Base-by-base conservation (phyloP, 1,284 basidiomycete species). In the Ceratobasidium sp. region DNA sequence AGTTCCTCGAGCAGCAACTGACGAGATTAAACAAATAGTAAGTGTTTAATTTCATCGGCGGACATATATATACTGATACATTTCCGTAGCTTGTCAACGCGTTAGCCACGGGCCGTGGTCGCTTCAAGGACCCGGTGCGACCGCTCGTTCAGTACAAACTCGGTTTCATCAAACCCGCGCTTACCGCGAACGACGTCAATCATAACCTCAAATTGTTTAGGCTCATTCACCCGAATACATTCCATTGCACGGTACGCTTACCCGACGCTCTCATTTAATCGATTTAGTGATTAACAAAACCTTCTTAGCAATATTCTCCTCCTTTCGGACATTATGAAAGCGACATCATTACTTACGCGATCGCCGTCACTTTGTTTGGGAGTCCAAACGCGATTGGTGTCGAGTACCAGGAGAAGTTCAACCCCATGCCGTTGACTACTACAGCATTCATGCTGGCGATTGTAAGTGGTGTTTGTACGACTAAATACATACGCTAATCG, bases 251-350 rank as follows among this genome's bases (percentile, higher is more conserved):
- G 51, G 51, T 53, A 24, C 27, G 51, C 24, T 2, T 2, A 2
- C 8, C 19, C 19, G 11, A 24, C 8, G 22, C 11, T 53, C 2
- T 17, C 27, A 15, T 53, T 22, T 53, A 24, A n/a, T 22, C n/a
- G 24, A 27, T 24, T 22, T 53, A 24, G 19, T 53, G 51, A 53
- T 22, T 53, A 41, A 41, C 51, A 22, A 22, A 27, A 11, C n/a
- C 27, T 53, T 53, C 24, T 9, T 22, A 53, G 51, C 11, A 22
- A 9, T 53, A n/a, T 27, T 17, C 51, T 22, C 51, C 51, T 53
- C 51, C 51, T 15, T 53, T n/a, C 8, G 56, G 56, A 19, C 56
- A 59, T 33, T 59, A 59, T 14, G 56, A 59, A 33, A n/a, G 11
- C 56, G 15, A 31, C 14, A 22, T 59, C 3, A 2, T 59, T 31